Evolutionary conservation across 1,284 basidiomycete species (phyloP).

Genomic region (Cutaneotrichosporon dermatis): DNA sequence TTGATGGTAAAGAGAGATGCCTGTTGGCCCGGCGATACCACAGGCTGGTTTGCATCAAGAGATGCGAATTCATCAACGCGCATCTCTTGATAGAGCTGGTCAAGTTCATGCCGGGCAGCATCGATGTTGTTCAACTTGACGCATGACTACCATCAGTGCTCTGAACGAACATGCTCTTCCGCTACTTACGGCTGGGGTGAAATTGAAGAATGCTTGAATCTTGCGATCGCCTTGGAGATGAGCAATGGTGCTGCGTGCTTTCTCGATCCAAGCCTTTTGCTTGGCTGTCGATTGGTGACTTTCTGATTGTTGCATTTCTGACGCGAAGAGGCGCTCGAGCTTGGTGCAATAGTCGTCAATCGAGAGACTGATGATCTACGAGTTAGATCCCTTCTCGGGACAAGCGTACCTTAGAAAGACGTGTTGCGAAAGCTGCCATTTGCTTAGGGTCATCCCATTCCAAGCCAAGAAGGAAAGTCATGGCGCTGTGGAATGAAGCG

Average conservation of each 20-base stretch:
- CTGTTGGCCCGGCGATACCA: slow-evolving; percentile 58
- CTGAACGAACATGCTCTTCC: too few species aligned
- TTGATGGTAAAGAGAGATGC: slow-evolving; percentile 91
- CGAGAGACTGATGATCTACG: slow-evolving; percentile 80
- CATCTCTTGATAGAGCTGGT: slow-evolving; percentile 89
- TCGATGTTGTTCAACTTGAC: slow-evolving; percentile 98
- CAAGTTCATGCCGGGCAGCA: slow-evolving; percentile 80
- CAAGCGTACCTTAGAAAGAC: slow-evolving; percentile 66
- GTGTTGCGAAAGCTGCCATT: slow-evolving; percentile 83
- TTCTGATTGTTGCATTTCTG: slow-evolving; percentile 64
- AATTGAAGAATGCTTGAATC: slow-evolving; percentile 64
- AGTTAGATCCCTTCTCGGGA: neutral
- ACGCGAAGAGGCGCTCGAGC: slow-evolving; percentile 83
- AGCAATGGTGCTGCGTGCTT: slow-evolving; percentile 71
- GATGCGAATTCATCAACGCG: slow-evolving; percentile 83
- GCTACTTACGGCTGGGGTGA: slow-evolving; percentile 61
- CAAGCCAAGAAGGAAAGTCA: slow-evolving; percentile 79
- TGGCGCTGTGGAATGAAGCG: slow-evolving; percentile 85
- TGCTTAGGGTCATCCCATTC: slow-evolving; percentile 90
- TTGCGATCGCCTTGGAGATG: slow-evolving; percentile 76
- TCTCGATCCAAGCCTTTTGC: slow-evolving; percentile 86
- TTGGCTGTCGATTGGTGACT: slow-evolving; percentile 54
- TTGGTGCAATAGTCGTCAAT: slow-evolving; percentile 86
- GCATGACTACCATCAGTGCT: slow-evolving; percentile 60
- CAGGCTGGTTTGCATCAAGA: slow-evolving; percentile 55